phyloP scores from a whole-genome alignment of 441 rosid species.

The Gossypium trilobum region DNA sequence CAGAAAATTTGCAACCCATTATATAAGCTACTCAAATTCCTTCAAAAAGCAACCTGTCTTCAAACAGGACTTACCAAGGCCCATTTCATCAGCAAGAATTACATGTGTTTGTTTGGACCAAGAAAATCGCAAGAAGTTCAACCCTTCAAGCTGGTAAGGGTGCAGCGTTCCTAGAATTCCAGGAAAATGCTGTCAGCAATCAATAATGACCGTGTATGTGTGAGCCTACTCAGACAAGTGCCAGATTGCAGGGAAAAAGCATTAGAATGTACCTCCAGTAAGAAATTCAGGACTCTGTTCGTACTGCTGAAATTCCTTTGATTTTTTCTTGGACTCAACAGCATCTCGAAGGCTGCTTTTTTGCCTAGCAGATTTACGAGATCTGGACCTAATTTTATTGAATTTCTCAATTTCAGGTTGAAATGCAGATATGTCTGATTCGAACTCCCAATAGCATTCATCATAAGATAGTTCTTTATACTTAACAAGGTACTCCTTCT shows the following conservation, averaged over 20 bases:
- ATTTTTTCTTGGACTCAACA: slow-evolving; percentile 48
- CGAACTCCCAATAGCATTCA: slow-evolving; percentile 97
- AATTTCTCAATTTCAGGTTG: slow-evolving; percentile 81
- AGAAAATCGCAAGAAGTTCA: slow-evolving; percentile 87
- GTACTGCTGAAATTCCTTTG: slow-evolving; percentile 73
- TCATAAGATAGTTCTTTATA: slow-evolving; percentile 91
- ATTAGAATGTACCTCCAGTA: slow-evolving; percentile 54
- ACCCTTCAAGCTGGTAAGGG: slow-evolving; percentile 96
- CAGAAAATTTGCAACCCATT: background rate
- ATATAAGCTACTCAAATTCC: background rate
- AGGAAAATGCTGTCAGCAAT: slow-evolving; percentile 22
- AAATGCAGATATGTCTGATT: slow-evolving; percentile 79
- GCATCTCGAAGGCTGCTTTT: slow-evolving; percentile 35
- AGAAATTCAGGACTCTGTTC: slow-evolving; percentile 87
- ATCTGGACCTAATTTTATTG: slow-evolving; percentile 50
- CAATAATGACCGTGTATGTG: slow-evolving; percentile 16
- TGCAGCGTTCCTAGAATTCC: slow-evolving; percentile 71
- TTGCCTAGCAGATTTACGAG: slow-evolving; percentile 50
- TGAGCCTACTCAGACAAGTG: slow-evolving; percentile 1
- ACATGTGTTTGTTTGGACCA: slow-evolving; percentile 98
- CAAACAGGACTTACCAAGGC: slow-evolving; percentile 57
- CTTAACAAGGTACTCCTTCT: slow-evolving; percentile 82
- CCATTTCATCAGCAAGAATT: slow-evolving; percentile 99
- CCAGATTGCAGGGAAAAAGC: background rate
- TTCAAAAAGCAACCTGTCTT: background rate